phyloP scores from a whole-genome alignment of 225 moss, liverwort and hornwort genomes.

The Pleurozium schreberi region DNA sequence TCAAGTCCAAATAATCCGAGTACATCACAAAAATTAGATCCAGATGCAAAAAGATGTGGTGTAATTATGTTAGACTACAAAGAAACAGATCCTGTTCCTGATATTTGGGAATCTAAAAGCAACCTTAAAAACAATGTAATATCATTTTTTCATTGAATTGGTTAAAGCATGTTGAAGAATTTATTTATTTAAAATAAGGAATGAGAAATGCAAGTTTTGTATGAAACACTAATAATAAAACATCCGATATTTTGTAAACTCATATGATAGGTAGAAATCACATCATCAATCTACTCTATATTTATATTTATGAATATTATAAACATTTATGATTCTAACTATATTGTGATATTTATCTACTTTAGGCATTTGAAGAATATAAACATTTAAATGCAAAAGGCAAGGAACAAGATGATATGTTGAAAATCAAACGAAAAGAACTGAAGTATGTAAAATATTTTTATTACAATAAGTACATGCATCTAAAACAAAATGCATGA shows the following conservation, averaged over 20 bases:
- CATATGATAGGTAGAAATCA: too few species aligned
- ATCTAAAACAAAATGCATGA: background rate
- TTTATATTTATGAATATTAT: background rate
- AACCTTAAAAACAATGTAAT: slow-evolving; percentile 27
- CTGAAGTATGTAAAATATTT: slow-evolving; percentile 7
- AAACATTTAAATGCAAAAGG: slow-evolving; percentile 43
- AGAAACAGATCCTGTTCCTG: background rate
- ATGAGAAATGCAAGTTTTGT: too few species aligned
- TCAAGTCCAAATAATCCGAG: slow-evolving; percentile 8
- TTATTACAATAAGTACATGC: too few species aligned
- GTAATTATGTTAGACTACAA: slow-evolving; percentile 42
- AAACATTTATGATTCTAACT: background rate
- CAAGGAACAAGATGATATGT: slow-evolving; percentile 11
- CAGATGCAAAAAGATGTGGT: slow-evolving; percentile 41
- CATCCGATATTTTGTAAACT: background rate
- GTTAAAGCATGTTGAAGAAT: background rate
- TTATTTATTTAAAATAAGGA: background rate
- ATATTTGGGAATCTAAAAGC: slow-evolving; percentile 28
- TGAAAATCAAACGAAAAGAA: slow-evolving; percentile 37
- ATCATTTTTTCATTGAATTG: background rate
- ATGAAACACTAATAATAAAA: background rate
- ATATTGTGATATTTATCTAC: background rate
- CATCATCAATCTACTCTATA: background rate
- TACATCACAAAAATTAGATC: slow-evolving; percentile 13
- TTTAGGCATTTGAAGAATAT: slow-evolving; percentile 58